Evolutionary conservation across 805 yeast species (phyloP), one percentile per base, ranked within the genome.

Genomic region (Ascoidea rubescens): DNA sequence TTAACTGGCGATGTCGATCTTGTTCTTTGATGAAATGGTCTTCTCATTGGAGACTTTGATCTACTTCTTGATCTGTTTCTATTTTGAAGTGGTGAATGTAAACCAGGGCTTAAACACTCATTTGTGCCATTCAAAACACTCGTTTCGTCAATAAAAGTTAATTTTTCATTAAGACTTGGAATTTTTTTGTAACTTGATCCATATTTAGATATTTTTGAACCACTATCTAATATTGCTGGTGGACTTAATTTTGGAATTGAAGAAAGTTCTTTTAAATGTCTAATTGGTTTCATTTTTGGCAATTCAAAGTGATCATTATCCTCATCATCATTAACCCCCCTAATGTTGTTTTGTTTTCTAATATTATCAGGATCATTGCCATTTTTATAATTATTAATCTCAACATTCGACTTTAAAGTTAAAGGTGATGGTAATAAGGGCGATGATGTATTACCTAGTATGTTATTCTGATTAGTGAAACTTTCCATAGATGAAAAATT

Each of bases 251-350:
- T 52, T 43, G 57, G 57, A 31, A 37, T 37, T 10, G 43, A 37
- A 10, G 14, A 8, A 21, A 21, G 28, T 37, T 37, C 43, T 37
- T 37, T 37, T 10, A 37, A 10, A 10, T 50, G 51, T 16, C 48
- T 31, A 28, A 55, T 54, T 12, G 56, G 45, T 50, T 54, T 53
- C 30, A 55, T 50, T 32, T 52, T 52, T 50, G 58, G 58, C 46
- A 52, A 28, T 14, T 54, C 58, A n/a, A 53, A 51, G 5, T 16
- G 12, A 31, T 48, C 43, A 37, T 37, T 4, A 4, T 8, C 8
- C 14, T 37, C 14, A 37, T 37, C 43, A 21, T 21, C 28, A 21
- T 21, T 21, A 21, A 21, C 28, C 28, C 28, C 28, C 28, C 28
- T 21, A 21, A 21, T 21, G 2, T 21, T 21, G 28, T 21, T 21